Percentiles rank a stretch among this genome's conserved stretches.
These are phyloP conservation scores for Sistotremastrum niveocremeum DNA, from an alignment of 768 basidiomycete species.

Conservation along the genomic window DNA sequence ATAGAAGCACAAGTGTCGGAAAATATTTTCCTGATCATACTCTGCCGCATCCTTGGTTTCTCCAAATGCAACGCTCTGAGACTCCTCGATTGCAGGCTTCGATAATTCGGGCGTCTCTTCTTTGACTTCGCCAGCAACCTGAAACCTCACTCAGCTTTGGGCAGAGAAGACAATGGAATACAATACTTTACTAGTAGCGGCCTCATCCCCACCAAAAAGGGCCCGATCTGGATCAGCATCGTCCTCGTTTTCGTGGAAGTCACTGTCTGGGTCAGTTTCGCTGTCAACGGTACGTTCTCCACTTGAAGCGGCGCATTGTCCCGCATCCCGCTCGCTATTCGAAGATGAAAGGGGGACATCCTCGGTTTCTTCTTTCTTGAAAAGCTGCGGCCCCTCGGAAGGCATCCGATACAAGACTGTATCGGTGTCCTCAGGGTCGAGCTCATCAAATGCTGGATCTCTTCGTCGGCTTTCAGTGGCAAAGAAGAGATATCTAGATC, in stretches of 20 bases:
- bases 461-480: constrained; percentile 38
- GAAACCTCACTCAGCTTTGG: too few species aligned
- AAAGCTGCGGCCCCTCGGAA: background rate
- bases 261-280: constrained; percentile 9
- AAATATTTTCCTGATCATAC: constrained; percentile 70
- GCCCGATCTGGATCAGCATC: constrained; percentile 3
- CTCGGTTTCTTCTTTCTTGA: too few species aligned
- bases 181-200: constrained; percentile 4
- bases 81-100: background rate
- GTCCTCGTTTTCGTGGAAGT: constrained; percentile 11
- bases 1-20: constrained; percentile 84
- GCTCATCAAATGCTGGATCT: constrained; percentile 35
- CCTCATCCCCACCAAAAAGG: constrained; percentile 11
- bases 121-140: constrained; percentile 1
- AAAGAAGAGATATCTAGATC: constrained; percentile 63
- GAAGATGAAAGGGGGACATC: too few species aligned
- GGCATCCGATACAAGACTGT: background rate
- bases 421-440: constrained; percentile 23
- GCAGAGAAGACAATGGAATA: too few species aligned
- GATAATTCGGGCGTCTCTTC: background rate
- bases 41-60: constrained; percentile 53
- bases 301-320: too few species aligned
- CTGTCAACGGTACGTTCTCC: constrained; percentile 11
- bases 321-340: too few species aligned
- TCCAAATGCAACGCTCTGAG: constrained; percentile 47